Base-by-base conservation (phyloP, 2,329 filamentous ascomycete genomes). In the Neonectria neomacrospora region DNA sequence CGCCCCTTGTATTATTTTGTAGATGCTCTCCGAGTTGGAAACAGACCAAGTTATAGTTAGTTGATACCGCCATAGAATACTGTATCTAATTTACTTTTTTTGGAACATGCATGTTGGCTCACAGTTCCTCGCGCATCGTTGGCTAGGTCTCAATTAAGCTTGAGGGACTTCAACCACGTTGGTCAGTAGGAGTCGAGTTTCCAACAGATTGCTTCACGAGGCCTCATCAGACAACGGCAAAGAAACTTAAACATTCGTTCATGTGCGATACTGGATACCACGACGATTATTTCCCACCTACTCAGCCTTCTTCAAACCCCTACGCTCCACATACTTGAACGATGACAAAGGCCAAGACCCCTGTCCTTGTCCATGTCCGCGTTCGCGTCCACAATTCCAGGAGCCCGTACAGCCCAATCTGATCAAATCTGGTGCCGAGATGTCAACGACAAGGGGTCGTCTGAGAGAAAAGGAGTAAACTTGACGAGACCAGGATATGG, bases 1-100 rank as follows among this genome's bases (percentile, higher is more conserved):
- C 60, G 67, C 64, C 54, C 32, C 48, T 47, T 60, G 51, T 66
- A 61, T 39, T 42, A 61, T 44, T 51, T 30, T 58, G 26, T 37
- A 67, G 28, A 58, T 54, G 8, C 44, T 53, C 63, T 45, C 39
- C 58, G 54, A 53, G 30, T 39, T 50, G 48, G 61, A 32, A 64
- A 23, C 18, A 26, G 54, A 60, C 37, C 34, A 56, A 30, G 28
- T 32, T 37, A 16, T 51, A 56, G 30, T 39, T 59, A 47, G 30
- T 45, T 56, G 50, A 61, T 59, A 63, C 23, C 39, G 42, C 26
- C 45, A 59, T 61, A 64, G 37, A 61, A 61, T 52, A 45, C n/a
- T n/a, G n/a, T n/a, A n/a, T 32, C 23, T 56, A 48, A 42, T 58
- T 45, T 20, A 41, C 37, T 50, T 26, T 23, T 50, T 42, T 48